These are phyloP conservation scores for Phytophthora pini DNA, from an alignment of 352 stramenopile genomes.

Conservation along the genomic window DNA sequence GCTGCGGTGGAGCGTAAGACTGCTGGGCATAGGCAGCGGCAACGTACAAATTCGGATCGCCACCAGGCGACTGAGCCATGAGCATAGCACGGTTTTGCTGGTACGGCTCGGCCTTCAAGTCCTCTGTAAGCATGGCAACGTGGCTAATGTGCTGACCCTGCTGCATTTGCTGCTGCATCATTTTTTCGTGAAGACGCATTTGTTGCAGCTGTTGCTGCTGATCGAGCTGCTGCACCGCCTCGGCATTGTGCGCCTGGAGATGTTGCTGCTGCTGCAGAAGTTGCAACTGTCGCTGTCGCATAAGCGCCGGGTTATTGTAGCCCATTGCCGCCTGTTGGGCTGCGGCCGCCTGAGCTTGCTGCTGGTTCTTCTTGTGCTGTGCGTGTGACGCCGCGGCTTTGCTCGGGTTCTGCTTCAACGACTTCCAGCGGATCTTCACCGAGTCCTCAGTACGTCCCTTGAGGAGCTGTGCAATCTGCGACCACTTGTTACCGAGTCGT, in stretches of 20 bases:
- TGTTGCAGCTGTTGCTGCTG: conserved; percentile 81
- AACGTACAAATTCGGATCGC: conserved; percentile 43
- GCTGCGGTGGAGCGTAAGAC: conserved; percentile 35
- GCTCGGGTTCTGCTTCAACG: conserved; percentile 85
- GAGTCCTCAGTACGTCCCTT: conserved; percentile 92
- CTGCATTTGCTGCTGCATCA: conserved; percentile 75
- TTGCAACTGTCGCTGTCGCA: conserved; percentile 74
- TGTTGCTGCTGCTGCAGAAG: conserved; percentile 79
- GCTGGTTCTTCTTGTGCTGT: conserved; percentile 82
- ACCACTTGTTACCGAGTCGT: conserved; percentile 96
- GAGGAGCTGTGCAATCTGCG: conserved; percentile 94
- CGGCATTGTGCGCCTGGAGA: conserved; percentile 64
- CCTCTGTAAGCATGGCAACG: conserved; percentile 45
- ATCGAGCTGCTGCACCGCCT: conserved; percentile 70
- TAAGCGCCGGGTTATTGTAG: conserved; percentile 67
- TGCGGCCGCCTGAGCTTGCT: conserved; percentile 53
- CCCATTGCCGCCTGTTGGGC: conserved; percentile 53
- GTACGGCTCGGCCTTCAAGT: conserved; percentile 50
- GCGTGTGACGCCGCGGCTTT: conserved; percentile 79
- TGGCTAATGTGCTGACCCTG: conserved; percentile 61
- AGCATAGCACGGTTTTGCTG: conserved; percentile 34
- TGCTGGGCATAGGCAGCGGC: conserved; percentile 41
- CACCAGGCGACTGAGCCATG: conserved; percentile 40
- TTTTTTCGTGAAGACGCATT: conserved; percentile 69
- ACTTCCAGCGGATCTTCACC: conserved; percentile 95